phyloP scores from a whole-genome alignment of 2,329 filamentous ascomycete species.

The Clarireedia sp. region DNA sequence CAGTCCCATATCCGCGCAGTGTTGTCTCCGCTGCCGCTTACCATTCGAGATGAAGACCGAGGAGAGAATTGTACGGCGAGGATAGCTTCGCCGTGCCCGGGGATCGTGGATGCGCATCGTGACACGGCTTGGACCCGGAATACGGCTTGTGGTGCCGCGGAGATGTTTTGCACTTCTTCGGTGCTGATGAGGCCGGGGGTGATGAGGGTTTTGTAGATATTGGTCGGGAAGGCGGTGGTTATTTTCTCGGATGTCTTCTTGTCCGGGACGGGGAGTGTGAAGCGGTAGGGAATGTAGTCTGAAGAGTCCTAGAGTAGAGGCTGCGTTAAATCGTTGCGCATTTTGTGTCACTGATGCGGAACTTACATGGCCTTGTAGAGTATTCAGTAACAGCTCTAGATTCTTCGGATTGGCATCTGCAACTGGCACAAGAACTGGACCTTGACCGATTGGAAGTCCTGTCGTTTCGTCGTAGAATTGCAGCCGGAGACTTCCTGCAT shows the following conservation, averaged over 20 bases:
- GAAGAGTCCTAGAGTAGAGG: conserved; percentile 42
- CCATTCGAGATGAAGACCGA: conserved; percentile 64
- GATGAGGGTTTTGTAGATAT: conserved; percentile 41
- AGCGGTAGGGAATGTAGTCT: conserved; percentile 59
- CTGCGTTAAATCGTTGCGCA: conserved; percentile 16
- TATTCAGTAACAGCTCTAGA: conserved; percentile 78
- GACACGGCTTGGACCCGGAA: conserved; percentile 91
- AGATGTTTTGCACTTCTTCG: conserved; percentile 38
- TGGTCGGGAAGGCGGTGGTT: conserved; percentile 30
- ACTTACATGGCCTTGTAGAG: conserved; percentile 63
- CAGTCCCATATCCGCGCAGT: conserved; percentile 93
- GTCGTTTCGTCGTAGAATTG: conserved; percentile 81
- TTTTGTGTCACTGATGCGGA: not conserved
- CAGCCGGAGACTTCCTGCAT: conserved; percentile 71
- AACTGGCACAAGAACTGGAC: conserved; percentile 60
- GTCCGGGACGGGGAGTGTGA: conserved; percentile 45
- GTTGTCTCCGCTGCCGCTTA: conserved; percentile 83
- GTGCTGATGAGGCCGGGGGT: conserved; percentile 28
- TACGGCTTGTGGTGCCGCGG: conserved; percentile 74
- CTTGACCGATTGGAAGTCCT: conserved; percentile 60
- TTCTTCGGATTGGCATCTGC: conserved; percentile 84
- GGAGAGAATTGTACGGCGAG: conserved; percentile 82
- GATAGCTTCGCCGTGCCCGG: conserved; percentile 87
- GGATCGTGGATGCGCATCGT: conserved; percentile 78
- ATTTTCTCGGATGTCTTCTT: conserved; percentile 32